phyloP scores from a whole-genome alignment of 345 rosid species.

The Mallotus nudiflorus region DNA sequence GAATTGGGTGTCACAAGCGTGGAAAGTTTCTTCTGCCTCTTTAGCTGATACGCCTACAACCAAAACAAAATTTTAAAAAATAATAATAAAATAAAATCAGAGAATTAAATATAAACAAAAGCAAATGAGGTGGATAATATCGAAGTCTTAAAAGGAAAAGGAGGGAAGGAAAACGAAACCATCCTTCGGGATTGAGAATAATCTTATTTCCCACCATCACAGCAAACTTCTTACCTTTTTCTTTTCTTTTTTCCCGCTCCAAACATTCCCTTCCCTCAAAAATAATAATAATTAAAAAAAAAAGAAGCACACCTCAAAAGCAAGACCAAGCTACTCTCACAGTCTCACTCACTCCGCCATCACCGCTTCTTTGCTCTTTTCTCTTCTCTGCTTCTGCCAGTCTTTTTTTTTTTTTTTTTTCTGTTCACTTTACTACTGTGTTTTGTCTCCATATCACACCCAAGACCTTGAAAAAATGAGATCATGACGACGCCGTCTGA shows the following conservation, averaged over 20 bases:
- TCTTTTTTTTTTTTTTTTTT: background rate
- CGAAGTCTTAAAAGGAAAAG: slow-evolving; percentile 19
- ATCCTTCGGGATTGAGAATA: slow-evolving; percentile 53
- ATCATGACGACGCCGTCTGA: slow-evolving; percentile 30
- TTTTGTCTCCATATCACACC: too few relatives aligned
- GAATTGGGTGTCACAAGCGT: too few relatives aligned
- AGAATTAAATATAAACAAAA: slow-evolving; percentile 11
- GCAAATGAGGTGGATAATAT: slow-evolving; percentile 21
- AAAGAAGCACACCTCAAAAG: slow-evolving; percentile 7
- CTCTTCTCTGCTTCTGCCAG: too few relatives aligned
- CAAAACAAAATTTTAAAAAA: too few relatives aligned
- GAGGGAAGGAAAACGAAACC: slow-evolving; percentile 7
- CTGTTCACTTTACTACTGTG: background rate
- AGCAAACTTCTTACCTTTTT: too few relatives aligned
- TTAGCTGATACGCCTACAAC: too few relatives aligned
- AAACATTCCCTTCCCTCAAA: background rate
- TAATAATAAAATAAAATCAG: too few relatives aligned
- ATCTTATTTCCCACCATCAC: slow-evolving; percentile 44
- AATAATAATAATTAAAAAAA: background rate
- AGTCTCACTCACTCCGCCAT: slow-evolving; percentile 19
- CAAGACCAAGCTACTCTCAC: background rate
- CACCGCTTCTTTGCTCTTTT: slow-evolving; percentile 24
- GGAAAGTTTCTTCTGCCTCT: too few relatives aligned
- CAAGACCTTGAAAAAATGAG: slow-evolving; percentile 7
- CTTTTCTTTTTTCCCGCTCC: too few relatives aligned